phyloP scores from a whole-genome alignment of 768 basidiomycete genomes.

The Pleurotus giganteus region DNA sequence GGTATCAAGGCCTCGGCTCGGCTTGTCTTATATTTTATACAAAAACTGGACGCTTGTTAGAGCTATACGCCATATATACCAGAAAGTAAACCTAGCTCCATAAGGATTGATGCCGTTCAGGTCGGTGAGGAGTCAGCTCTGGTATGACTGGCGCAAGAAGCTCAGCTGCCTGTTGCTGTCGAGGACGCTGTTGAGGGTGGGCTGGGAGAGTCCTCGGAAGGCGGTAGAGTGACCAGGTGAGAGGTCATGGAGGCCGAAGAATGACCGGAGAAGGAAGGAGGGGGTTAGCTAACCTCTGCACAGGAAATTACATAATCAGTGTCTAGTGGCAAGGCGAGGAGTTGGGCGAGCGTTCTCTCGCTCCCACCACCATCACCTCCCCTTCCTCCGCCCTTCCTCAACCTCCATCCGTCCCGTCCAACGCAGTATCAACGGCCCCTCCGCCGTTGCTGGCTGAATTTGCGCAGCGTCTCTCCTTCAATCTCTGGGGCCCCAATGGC shows the following conservation, averaged over 20 bases:
- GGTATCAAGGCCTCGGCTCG: no score
- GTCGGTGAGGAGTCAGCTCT: not conserved
- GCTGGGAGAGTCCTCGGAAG: not conserved
- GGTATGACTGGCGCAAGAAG: not conserved
- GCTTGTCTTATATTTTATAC: not conserved
- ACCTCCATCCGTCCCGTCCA: slow-evolving; percentile 21
- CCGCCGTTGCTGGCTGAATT: slow-evolving; percentile 2
- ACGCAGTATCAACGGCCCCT: slow-evolving; percentile 1
- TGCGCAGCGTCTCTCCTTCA: slow-evolving; percentile 24
- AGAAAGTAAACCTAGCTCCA: not conserved
- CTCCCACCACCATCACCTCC: slow-evolving; percentile 55
- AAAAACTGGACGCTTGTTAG: no score
- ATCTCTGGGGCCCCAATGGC: slow-evolving; percentile 43
- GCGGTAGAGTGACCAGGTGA: slow-evolving; percentile 7
- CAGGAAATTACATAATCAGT: slow-evolving; percentile 3
- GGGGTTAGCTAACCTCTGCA: slow-evolving; percentile 2
- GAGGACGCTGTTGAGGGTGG: not conserved
- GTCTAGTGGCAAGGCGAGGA: slow-evolving; percentile 6
- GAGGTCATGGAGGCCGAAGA: slow-evolving; percentile 12
- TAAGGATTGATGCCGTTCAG: slow-evolving; percentile 3
- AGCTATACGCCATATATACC: not conserved
- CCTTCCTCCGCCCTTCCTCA: slow-evolving; percentile 21
- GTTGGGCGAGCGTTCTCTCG: slow-evolving; percentile 36
- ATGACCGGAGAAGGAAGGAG: slow-evolving; percentile 9
- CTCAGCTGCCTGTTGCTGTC: not conserved